Evolutionary conservation across 2,329 filamentous ascomycete species (phyloP).

Genomic region (Colletotrichum liaoningense): DNA sequence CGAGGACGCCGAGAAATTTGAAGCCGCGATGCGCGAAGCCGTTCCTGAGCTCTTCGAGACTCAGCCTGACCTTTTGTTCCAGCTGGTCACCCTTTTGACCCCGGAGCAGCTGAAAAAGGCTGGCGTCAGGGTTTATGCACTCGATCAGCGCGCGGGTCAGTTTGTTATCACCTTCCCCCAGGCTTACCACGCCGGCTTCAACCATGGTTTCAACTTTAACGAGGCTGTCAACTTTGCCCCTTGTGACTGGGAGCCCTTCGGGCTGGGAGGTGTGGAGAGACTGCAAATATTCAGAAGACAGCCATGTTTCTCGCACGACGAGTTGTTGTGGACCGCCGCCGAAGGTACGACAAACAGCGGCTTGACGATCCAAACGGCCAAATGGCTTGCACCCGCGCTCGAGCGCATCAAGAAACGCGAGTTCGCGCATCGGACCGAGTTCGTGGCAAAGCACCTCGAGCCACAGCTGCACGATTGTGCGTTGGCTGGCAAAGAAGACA

Average conservation of each 20-base stretch:
- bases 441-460: conserved; percentile 74
- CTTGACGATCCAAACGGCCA: conserved; percentile 86
- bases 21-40: conserved; percentile 92
- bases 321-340: conserved; percentile 90
- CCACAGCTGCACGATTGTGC: conserved; percentile 64
- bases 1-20: conserved; percentile 93
- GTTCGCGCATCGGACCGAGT: conserved; percentile 72
- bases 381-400: conserved; percentile 92
- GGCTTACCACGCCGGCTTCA: conserved; percentile 97
- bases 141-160: conserved; percentile 96
- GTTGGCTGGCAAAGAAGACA: conserved; percentile 58
- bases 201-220: conserved; percentile 99
- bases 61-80: conserved; percentile 95
- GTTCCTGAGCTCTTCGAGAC: conserved; percentile 97
- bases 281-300: conserved; percentile 89
- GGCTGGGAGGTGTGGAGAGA: conserved; percentile 85
- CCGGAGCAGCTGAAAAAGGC: conserved; percentile 94
- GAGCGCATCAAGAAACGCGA: conserved; percentile 83
- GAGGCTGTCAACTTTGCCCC: conserved; percentile 99
- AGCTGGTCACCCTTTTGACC: conserved; percentile 94
- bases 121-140: conserved; percentile 89
- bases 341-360: conserved; percentile 75
- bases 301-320: conserved; percentile 97
- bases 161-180: conserved; percentile 97
- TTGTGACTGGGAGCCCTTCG: conserved; percentile 93